Percentiles rank a stretch among this genome's conserved stretches.
Evolutionary conservation across 768 basidiomycete genomes (phyloP).

Genomic region (Floccularia luteovirens): DNA sequence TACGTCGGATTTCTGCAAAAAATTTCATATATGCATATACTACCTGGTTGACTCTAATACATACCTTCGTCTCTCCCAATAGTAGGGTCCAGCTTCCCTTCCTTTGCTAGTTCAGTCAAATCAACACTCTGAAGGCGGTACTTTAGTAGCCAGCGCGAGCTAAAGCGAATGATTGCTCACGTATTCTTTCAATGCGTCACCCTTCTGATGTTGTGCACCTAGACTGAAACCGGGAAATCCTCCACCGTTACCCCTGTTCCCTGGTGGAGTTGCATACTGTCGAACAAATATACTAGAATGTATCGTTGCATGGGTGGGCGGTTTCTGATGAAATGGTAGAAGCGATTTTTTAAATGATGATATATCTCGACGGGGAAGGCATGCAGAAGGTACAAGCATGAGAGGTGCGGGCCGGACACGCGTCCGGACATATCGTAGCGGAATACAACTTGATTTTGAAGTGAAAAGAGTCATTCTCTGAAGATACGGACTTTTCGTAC

Average conservation of each 20-base stretch:
- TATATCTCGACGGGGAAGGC: conserved; percentile 7
- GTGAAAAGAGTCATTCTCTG: too few species aligned
- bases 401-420: conserved; percentile 14
- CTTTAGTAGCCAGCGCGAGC: background rate
- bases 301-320: too few species aligned
- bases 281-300: too few species aligned
- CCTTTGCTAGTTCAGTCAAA: conserved; percentile 73
- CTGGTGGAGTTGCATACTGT: conserved; percentile 41
- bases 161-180: conserved; percentile 15
- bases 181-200: conserved; percentile 81
- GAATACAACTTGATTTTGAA: too few species aligned
- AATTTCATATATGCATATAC: too few species aligned
- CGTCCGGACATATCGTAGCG: conserved; percentile 13
- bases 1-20: conserved; percentile 84
- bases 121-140: conserved; percentile 55
- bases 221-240: conserved; percentile 57
- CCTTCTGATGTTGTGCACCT: conserved; percentile 63
- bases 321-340: too few species aligned
- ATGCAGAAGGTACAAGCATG: conserved; percentile 17
- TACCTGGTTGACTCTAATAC: conserved; percentile 6
- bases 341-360: too few species aligned
- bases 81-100: conserved; percentile 84
- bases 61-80: conserved; percentile 84
- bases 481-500: too few species aligned
- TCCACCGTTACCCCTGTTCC: conserved; percentile 22